Percentiles rank a stretch among this genome's conserved stretches.
Conservation (phyloP, 2,329 filamentous ascomycete genomes). For the Chalaropsis thielavioides region DNA sequence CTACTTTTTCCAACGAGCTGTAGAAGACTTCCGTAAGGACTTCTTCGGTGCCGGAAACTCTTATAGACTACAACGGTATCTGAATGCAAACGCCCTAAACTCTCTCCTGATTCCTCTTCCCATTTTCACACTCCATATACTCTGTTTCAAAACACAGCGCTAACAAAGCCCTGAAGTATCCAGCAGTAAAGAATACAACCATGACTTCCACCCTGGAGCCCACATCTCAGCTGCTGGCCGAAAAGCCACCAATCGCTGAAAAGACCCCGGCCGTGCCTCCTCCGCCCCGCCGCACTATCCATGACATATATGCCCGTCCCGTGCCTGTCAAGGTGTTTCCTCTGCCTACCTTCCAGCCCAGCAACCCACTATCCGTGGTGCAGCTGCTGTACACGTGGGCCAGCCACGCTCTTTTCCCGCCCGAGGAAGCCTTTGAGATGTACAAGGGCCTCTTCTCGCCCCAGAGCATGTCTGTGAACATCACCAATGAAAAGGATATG, state of each 20-base stretch:
- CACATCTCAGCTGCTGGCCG: background rate
- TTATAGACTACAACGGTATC: constrained; percentile 97
- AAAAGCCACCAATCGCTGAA: background rate
- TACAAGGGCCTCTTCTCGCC: constrained; percentile 69
- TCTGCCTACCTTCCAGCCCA: constrained; percentile 75
- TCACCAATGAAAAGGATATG: constrained; percentile 62
- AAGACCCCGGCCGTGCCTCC: constrained; percentile 10
- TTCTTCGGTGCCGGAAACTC: constrained; percentile 19
- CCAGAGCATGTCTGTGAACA: constrained; percentile 67
- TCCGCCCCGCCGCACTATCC: constrained; percentile 32
- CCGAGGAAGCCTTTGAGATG: constrained; percentile 46
- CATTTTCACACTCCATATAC: background rate
- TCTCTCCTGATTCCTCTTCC: constrained; percentile 19
- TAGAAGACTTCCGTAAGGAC: constrained; percentile 18
- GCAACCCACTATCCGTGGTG: constrained; percentile 78
- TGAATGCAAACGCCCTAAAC: constrained; percentile 36
- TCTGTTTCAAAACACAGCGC: background rate
- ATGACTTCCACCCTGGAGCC: constrained; percentile 6
- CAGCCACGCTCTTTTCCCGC: constrained; percentile 53
- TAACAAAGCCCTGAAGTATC: constrained; percentile 8
- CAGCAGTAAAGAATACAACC: constrained; percentile 7
- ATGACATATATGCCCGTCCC: constrained; percentile 67
- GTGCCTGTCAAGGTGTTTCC: constrained; percentile 71
- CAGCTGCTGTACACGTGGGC: constrained; percentile 67
- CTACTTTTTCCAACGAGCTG: constrained; percentile 27